These are phyloP conservation scores for Tilletia indica DNA, from an alignment of 1,284 basidiomycete species.

Conservation along the genomic window DNA sequence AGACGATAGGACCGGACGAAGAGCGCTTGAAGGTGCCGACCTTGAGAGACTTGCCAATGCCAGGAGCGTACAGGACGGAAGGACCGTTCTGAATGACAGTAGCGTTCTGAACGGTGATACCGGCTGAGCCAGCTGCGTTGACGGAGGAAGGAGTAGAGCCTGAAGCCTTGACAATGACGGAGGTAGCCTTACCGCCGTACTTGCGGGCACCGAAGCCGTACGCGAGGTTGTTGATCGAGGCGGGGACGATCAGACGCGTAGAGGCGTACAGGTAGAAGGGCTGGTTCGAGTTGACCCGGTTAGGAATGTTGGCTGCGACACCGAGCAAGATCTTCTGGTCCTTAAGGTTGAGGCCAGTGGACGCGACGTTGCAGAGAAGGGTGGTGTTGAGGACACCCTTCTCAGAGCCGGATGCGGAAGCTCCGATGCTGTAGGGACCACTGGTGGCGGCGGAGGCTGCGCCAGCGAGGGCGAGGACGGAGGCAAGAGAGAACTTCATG, in stretches of 20 bases:
- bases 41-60: conserved; percentile 6
- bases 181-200: conserved; percentile 11
- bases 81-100: background rate
- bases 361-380: conserved; percentile 10
- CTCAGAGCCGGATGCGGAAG: conserved; percentile 2
- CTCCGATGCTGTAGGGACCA: conserved; percentile 13
- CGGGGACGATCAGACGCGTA: conserved; percentile 13
- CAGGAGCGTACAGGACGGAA: conserved; percentile 11
- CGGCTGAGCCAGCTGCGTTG: background rate
- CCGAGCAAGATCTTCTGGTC: conserved; percentile 16
- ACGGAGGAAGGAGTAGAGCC: background rate
- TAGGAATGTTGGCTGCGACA: conserved; percentile 16
- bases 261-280: conserved; percentile 14
- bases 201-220: conserved; percentile 12
- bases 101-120: background rate
- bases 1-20: conserved; percentile 9
- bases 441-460: conserved; percentile 11
- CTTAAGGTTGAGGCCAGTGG: conserved; percentile 16
- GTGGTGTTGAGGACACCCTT: conserved; percentile 19
- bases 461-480: conserved; percentile 15
- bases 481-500: conserved; percentile 14
- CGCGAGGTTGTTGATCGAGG: conserved; percentile 13
- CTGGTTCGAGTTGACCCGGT: conserved; percentile 3
- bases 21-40: conserved; percentile 15
- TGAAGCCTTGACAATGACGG: conserved; percentile 5